phyloP scores from a whole-genome alignment of 108 stramenopile species.

The Stephanodiscus minutulus region DNA sequence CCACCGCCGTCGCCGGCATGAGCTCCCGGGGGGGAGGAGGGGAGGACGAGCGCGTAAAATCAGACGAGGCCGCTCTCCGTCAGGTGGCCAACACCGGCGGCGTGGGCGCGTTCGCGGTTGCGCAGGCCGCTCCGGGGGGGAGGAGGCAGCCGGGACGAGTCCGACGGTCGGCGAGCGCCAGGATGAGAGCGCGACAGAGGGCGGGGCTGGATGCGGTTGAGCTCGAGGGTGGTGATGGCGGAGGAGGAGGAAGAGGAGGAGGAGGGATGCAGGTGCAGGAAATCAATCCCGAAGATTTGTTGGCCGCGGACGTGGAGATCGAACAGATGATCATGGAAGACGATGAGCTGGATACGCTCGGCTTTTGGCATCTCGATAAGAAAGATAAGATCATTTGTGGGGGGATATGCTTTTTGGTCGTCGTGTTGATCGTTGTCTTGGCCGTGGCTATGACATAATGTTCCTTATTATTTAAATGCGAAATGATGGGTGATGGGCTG shows the following conservation, averaged over 20 bases:
- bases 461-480: too few species aligned
- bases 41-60: slow-evolving; percentile 29
- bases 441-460: slow-evolving; percentile 28
- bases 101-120: slow-evolving; percentile 45
- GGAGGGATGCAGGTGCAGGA: background rate
- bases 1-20: slow-evolving; percentile 7
- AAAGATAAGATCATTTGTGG: slow-evolving; percentile 45
- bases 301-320: slow-evolving; percentile 24
- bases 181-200: slow-evolving; percentile 30
- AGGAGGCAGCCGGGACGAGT: slow-evolving; percentile 24
- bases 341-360: slow-evolving; percentile 18
- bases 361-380: slow-evolving; percentile 48
- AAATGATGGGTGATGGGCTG: too few species aligned
- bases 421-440: slow-evolving; percentile 41
- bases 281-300: slow-evolving; percentile 30
- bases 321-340: slow-evolving; percentile 35
- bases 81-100: slow-evolving; percentile 19
- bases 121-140: slow-evolving; percentile 39
- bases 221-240: background rate
- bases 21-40: background rate
- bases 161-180: slow-evolving; percentile 29
- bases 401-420: slow-evolving; percentile 32
- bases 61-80: slow-evolving; percentile 34
- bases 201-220: slow-evolving; percentile 28
- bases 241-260: background rate